A percentile compares a stretch with the other conserved stretches of the same genome.
Evolutionary conservation across 2,329 filamentous ascomycete genomes (phyloP).

Genomic region (Daldinia eschscholtzii): DNA sequence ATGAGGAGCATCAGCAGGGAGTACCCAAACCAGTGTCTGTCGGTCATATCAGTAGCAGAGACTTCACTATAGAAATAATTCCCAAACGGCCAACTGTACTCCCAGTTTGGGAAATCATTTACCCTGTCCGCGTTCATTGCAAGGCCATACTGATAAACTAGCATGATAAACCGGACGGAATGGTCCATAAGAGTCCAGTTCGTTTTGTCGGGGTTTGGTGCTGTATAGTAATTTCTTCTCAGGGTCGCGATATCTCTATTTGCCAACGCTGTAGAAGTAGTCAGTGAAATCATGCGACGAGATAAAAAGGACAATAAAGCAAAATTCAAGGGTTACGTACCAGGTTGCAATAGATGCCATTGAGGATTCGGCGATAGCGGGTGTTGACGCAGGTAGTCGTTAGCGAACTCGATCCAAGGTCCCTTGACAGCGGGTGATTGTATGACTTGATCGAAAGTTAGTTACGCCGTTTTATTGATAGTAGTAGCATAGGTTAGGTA

Average conservation of each 20-base stretch:
- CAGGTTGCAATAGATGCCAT: constrained; percentile 26
- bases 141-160: neutral
- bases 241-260: neutral
- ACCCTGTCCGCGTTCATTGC: neutral
- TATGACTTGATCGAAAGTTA: constrained; percentile 12
- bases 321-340: neutral
- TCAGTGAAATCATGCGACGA: neutral
- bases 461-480: neutral
- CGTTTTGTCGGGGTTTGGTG: neutral
- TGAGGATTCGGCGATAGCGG: neutral
- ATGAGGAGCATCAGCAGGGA: constrained; percentile 23
- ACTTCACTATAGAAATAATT: neutral
- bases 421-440: neutral
- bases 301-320: neutral
- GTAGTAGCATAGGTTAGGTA: neutral
- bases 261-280: neutral
- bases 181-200: constrained; percentile 28
- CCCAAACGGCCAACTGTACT: neutral
- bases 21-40: constrained; percentile 38
- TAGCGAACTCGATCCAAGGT: constrained; percentile 9
- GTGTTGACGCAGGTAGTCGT: neutral
- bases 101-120: neutral
- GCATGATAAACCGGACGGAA: constrained; percentile 23
- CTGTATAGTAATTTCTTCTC: neutral
- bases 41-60: neutral